Evolutionary conservation across 768 basidiomycete genomes (phyloP), one percentile per base, ranked within the genome.

Genomic region (Mycena sanguinolenta): DNA sequence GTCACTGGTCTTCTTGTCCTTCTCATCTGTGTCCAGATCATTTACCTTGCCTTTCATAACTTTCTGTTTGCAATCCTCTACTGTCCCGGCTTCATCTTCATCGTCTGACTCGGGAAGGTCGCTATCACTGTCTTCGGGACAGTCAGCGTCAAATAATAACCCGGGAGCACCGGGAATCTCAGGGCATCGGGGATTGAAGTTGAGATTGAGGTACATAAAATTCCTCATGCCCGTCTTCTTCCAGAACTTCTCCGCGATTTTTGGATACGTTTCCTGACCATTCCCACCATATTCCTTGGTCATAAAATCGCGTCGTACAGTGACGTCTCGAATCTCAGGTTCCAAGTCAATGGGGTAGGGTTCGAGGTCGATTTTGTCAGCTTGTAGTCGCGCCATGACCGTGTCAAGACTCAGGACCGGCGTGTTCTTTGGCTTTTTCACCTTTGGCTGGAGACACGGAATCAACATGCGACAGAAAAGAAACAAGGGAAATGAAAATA

Each of bases 231-330:
- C 80, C 63, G 83, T 82, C 10, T 58, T 39, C 0, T 69, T 75
- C 7, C 80, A 9, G n/a, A 69, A 73, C 0, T 72, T 53, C 2
- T 65, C 34, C 3, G 60, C 34, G 16, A 80, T 79, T 0, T 19
- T 53, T 0, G 82, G 82, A 50, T 73, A 76, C 1, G 78, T 79
- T 4, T 69, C 73, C 59, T 81, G 79, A 6, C 67, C 28, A 63
- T 75, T 82, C 2, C 84, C 84, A 19, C 83, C 84, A 64, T 81
- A 85, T 2, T 66, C 63, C 1, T 71, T n/a, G 2, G 78, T 76
- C 60, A 84, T 75, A 58, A 82, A 78, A 2, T 53, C 25, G 1
- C 82, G 80, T 0, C 74, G 69, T 8, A 82, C 79, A 3, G 77
- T 78, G 28, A 73, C 67, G 32, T 83, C 77, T 12, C 73, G 73